phyloP scores from a whole-genome alignment of 225 moss, liverwort and hornwort species.

The Antitrichia curtipendula region DNA sequence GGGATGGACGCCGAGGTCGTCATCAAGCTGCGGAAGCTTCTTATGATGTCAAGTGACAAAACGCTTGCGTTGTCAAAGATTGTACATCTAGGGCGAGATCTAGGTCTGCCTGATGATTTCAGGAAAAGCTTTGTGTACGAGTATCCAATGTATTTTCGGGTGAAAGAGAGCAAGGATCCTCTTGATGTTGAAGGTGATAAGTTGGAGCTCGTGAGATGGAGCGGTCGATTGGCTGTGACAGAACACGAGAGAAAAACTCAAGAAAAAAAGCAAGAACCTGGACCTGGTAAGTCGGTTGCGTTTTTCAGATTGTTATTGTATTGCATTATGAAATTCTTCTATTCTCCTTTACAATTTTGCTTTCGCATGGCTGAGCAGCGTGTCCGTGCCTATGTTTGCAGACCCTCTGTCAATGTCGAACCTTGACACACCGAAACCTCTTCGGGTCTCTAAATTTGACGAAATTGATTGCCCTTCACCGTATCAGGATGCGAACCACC shows the following conservation, averaged over 20 bases:
- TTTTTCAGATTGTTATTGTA: too few relatives aligned
- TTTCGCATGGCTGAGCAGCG: neutral
- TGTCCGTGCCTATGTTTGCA: neutral
- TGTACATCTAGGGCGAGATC: slow-evolving; percentile 54
- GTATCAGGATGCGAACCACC: slow-evolving; percentile 37
- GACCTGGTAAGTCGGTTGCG: too few relatives aligned
- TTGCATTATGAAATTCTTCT: neutral
- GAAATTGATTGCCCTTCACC: slow-evolving; percentile 51
- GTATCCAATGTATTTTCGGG: slow-evolving; percentile 58
- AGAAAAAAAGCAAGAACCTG: neutral
- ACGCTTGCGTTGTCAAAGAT: slow-evolving; percentile 49
- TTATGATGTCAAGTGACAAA: slow-evolving; percentile 78
- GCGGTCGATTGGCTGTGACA: slow-evolving; percentile 47
- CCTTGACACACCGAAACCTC: slow-evolving; percentile 26
- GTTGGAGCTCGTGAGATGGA: slow-evolving; percentile 69
- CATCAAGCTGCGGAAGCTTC: slow-evolving; percentile 66
- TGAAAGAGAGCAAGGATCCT: slow-evolving; percentile 18
- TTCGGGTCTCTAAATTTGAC: slow-evolving; percentile 49
- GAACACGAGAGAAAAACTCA: neutral
- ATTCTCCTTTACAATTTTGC: neutral
- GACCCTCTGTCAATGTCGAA: slow-evolving; percentile 29
- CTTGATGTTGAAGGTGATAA: slow-evolving; percentile 36
- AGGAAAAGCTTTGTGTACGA: slow-evolving; percentile 26
- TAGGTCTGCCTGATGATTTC: slow-evolving; percentile 69
- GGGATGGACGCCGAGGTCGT: slow-evolving; percentile 42